phyloP scores from a whole-genome alignment of 202 grass and related monocot genomes.

The Hordeum pubiflorum region DNA sequence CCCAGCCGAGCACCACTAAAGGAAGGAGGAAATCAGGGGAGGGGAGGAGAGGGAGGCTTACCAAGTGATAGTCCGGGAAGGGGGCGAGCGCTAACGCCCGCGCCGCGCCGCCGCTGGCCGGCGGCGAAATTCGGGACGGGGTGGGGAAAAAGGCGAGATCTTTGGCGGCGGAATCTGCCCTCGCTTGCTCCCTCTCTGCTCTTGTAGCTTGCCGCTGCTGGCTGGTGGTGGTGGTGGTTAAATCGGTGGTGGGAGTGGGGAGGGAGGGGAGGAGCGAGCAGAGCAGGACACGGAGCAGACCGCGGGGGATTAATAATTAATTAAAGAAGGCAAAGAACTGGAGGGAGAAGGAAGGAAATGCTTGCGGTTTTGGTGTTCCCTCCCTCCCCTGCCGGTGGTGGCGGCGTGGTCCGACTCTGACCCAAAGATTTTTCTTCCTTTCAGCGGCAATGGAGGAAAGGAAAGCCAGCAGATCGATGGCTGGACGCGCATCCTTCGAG shows the following conservation, averaged over 20 bases:
- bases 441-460: no score
- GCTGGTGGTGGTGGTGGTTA: background rate
- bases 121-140: background rate
- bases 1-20: background rate
- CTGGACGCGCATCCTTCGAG: background rate
- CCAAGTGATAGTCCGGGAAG: background rate
- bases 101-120: background rate
- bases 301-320: background rate
- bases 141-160: background rate
- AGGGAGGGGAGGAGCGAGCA: background rate
- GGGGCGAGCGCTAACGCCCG: background rate
- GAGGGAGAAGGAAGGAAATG: conserved; percentile 4
- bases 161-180: background rate
- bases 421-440: background rate
- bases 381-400: background rate
- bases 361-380: background rate
- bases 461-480: no score
- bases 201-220: background rate
- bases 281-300: conserved; percentile 3
- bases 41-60: background rate
- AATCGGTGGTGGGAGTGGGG: background rate
- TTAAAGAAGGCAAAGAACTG: background rate
- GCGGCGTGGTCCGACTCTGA: background rate
- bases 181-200: background rate
- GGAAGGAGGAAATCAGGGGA: background rate